phyloP scores from a whole-genome alignment of 768 basidiomycete genomes.

The Serpula lacrymans region DNA sequence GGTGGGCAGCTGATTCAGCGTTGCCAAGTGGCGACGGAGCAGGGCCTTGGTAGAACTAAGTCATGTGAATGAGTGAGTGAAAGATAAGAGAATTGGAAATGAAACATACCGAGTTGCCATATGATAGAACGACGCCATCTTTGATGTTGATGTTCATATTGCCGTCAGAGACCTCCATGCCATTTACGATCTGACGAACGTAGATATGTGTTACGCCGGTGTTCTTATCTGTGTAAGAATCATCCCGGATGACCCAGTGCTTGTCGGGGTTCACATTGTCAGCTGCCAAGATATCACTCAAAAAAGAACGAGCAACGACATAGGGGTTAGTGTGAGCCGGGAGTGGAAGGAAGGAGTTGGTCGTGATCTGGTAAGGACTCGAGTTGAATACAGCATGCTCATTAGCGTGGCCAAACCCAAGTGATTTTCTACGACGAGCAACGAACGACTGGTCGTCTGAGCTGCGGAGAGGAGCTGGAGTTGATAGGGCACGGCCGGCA shows the following conservation, averaged over 20 bases:
- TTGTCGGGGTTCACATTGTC: constrained; percentile 34
- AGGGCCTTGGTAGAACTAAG: constrained; percentile 81
- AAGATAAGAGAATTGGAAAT: constrained; percentile 7
- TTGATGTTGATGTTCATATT: constrained; percentile 93
- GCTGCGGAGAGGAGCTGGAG: constrained; percentile 22
- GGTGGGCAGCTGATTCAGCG: constrained; percentile 30
- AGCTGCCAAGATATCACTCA: constrained; percentile 46
- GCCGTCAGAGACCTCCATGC: constrained; percentile 85
- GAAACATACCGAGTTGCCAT: constrained; percentile 76
- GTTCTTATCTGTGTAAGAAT: constrained; percentile 83
- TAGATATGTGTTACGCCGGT: constrained; percentile 91
- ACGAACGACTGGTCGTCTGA: not conserved
- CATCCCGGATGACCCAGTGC: constrained; percentile 63
- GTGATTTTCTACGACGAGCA: constrained; percentile 66
- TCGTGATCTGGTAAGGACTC: constrained; percentile 42
- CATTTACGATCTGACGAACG: constrained; percentile 78
- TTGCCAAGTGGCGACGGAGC: constrained; percentile 37
- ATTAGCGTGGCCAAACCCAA: constrained; percentile 83
- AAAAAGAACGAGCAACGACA: constrained; percentile 61
- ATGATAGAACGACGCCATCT: constrained; percentile 78
- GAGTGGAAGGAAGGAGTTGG: constrained; percentile 39
- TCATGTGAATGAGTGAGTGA: constrained; percentile 5
- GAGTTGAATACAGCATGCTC: constrained; percentile 67
- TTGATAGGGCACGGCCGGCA: constrained; percentile 52
- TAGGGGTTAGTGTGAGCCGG: constrained; percentile 45